phyloP scores from a whole-genome alignment of 768 basidiomycete genomes.

The Lentinula raphanica region DNA sequence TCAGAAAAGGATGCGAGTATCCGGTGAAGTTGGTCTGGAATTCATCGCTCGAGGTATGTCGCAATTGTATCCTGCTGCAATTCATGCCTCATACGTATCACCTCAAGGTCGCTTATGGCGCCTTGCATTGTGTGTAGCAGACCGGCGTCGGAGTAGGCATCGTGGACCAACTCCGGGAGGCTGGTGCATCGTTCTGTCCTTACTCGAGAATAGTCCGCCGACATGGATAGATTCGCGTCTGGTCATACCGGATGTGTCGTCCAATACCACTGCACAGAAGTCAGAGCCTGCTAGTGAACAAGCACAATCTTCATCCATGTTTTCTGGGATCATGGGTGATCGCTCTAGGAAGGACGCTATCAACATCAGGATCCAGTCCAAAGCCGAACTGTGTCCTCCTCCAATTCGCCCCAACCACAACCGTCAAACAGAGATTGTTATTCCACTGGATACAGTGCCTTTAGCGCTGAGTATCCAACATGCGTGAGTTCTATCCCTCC shows the following conservation, averaged over 20 bases:
- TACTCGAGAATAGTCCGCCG: constrained; percentile 54
- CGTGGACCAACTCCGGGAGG: constrained; percentile 21
- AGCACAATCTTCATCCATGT: background rate
- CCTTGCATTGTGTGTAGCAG: constrained; percentile 34
- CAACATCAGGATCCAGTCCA: constrained; percentile 32
- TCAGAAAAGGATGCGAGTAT: constrained; percentile 67
- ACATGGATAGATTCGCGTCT: constrained; percentile 53
- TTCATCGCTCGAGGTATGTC: constrained; percentile 55
- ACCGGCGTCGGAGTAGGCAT: constrained; percentile 10
- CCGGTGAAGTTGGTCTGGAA: constrained; percentile 48
- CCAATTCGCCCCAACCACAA: background rate
- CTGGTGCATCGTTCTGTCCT: constrained; percentile 46
- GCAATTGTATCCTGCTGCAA: background rate
- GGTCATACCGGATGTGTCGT: constrained; percentile 28
- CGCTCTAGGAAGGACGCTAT: constrained; percentile 27
- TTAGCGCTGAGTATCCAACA: constrained; percentile 45
- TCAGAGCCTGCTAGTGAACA: background rate
- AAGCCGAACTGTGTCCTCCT: constrained; percentile 24
- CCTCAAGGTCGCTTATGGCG: constrained; percentile 51
- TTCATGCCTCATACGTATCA: background rate
- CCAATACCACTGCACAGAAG: constrained; percentile 5
- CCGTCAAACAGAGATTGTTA: constrained; percentile 24
- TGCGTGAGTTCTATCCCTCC: constrained; percentile 33
- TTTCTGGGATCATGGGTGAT: constrained; percentile 1
- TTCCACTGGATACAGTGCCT: constrained; percentile 34